Evolutionary conservation across 768 basidiomycete species (phyloP).

Genomic region (Mycena rebaudengoi): DNA sequence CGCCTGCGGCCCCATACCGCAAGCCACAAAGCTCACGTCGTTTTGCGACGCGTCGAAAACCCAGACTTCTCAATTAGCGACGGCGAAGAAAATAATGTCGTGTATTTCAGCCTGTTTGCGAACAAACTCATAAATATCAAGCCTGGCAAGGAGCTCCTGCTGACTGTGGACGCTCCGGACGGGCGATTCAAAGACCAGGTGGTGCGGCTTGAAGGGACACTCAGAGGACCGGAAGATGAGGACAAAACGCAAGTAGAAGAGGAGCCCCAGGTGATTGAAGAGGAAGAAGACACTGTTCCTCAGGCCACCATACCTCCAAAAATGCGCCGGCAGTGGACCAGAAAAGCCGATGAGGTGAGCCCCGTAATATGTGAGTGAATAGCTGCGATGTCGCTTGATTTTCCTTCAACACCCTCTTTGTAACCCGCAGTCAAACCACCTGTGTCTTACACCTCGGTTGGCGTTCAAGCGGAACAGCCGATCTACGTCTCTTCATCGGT

Average conservation of each 20-base stretch:
- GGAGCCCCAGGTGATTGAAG: slow-evolving; percentile 42
- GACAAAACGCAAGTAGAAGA: slow-evolving; percentile 48
- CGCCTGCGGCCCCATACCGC: slow-evolving; percentile 74
- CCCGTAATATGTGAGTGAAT: slow-evolving; percentile 46
- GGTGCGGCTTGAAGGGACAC: slow-evolving; percentile 66
- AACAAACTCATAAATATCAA: slow-evolving; percentile 75
- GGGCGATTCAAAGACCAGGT: slow-evolving; percentile 63
- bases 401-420: slow-evolving; percentile 1
- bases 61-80: slow-evolving; percentile 55
- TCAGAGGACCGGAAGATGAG: slow-evolving; percentile 41
- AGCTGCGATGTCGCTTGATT: not conserved
- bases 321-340: slow-evolving; percentile 70
- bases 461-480: slow-evolving; percentile 52
- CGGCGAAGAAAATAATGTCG: slow-evolving; percentile 46
- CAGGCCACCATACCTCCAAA: slow-evolving; percentile 63
- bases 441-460: slow-evolving; percentile 47
- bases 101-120: slow-evolving; percentile 72
- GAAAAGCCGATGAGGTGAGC: slow-evolving; percentile 55
- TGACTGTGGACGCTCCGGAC: slow-evolving; percentile 63
- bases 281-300: slow-evolving; percentile 39
- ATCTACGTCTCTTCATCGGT: slow-evolving; percentile 45
- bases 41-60: slow-evolving; percentile 67
- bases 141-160: slow-evolving; percentile 74
- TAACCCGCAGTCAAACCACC: slow-evolving; percentile 21
- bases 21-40: slow-evolving; percentile 73